These are phyloP conservation scores for Irpex lacteus DNA, from an alignment of 1,284 basidiomycete species.

Conservation along the genomic window DNA sequence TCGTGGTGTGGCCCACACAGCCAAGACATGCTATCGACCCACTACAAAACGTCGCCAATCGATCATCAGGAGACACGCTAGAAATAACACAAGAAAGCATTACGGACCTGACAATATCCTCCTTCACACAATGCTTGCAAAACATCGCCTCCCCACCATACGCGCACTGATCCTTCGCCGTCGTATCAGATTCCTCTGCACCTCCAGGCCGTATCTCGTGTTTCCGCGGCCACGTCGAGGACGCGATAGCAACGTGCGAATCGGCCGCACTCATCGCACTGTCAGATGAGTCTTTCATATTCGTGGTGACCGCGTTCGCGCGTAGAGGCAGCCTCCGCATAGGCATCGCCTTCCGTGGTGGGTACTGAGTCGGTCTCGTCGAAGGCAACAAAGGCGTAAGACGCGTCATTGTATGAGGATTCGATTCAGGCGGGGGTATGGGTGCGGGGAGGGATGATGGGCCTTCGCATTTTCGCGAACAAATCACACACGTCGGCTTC, in stretches of 20 bases:
- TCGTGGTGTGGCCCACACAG: background rate
- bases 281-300: background rate
- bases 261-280: background rate
- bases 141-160: background rate
- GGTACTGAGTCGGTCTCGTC: background rate
- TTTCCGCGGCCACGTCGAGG: background rate
- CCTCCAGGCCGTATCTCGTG: background rate
- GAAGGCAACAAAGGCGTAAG: background rate
- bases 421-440: background rate
- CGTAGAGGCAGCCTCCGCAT: background rate
- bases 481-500: slow-evolving; percentile 7
- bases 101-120: background rate
- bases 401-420: too few relatives aligned
- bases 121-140: background rate
- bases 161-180: background rate
- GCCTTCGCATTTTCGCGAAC: slow-evolving; percentile 11
- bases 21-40: background rate
- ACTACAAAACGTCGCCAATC: background rate
- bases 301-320: background rate
- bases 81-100: background rate
- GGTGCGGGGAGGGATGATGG: background rate
- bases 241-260: background rate
- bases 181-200: background rate
- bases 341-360: background rate
- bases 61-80: background rate